phyloP scores from a whole-genome alignment of 257 asterid species.

The Jacaranda copaia region DNA sequence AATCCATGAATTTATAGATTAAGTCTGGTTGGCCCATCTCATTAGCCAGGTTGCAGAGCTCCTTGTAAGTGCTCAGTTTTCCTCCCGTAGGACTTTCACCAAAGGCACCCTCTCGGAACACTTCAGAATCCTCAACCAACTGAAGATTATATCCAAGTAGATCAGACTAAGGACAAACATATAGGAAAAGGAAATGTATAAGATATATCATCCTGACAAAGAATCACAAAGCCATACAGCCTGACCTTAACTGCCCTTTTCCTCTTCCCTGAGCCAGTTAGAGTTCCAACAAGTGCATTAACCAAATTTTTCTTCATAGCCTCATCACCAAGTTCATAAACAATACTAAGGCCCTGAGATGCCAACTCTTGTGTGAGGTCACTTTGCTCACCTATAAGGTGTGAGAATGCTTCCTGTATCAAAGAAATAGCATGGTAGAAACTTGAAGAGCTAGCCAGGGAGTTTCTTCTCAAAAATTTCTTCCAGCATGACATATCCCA shows the following conservation, averaged over 20 bases:
- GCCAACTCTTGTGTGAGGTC: slow-evolving; percentile 99
- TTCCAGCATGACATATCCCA: slow-evolving; percentile 5
- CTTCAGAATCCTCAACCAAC: slow-evolving; percentile 94
- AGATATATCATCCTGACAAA: slow-evolving; percentile 28
- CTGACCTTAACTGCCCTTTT: slow-evolving; percentile 94
- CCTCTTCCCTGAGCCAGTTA: slow-evolving; percentile 98
- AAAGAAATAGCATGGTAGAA: slow-evolving; percentile 31
- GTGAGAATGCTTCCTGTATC: slow-evolving; percentile 94
- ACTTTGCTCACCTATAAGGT: slow-evolving; percentile 88
- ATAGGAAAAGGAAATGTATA: slow-evolving; percentile 27
- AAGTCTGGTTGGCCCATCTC: slow-evolving; percentile 99
- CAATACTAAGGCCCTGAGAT: slow-evolving; percentile 98
- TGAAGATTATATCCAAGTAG: slow-evolving; percentile 45
- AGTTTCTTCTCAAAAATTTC: slow-evolving; percentile 3
- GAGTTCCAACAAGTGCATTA: slow-evolving; percentile 94
- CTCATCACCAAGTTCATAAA: slow-evolving; percentile 94
- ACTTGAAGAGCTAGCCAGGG: slow-evolving; percentile 11
- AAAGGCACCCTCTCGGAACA: slow-evolving; percentile 86
- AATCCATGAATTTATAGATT: slow-evolving; percentile 96
- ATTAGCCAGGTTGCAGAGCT: slow-evolving; percentile 92
- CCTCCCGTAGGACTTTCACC: slow-evolving; percentile 98
- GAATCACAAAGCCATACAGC: slow-evolving; percentile 31
- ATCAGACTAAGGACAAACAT: slow-evolving; percentile 25
- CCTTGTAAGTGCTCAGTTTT: slow-evolving; percentile 95
- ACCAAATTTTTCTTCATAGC: slow-evolving; percentile 89